Base-by-base conservation (phyloP, 345 rosid genomes). In the Salix purpurea region DNA sequence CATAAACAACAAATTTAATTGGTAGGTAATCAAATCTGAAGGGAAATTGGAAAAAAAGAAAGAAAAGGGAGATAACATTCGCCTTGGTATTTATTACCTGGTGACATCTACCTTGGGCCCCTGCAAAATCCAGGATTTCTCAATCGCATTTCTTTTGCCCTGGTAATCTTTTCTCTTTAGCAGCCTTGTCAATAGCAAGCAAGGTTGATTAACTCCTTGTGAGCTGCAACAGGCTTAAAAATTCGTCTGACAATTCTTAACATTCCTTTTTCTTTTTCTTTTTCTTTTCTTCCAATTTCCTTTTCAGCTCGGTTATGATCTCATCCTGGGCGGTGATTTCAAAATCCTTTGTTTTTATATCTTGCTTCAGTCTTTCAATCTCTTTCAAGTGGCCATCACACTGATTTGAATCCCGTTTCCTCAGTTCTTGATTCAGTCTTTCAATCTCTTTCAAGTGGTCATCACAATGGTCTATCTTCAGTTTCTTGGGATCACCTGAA, bases 281-380 rank as follows among this genome's bases (percentile, higher is more conserved):
- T 58, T 75, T 83, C 71, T 6, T 26, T 13, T 62, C 79, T 46
- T 50, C 40, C 72, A 82, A 60, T 68, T 87, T 78, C 82, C 62
- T 48, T 70, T 74, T 82, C 34, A 89, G 91, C n/a, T 77, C 61
- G 5, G 69, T 65, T 56, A 90, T 86, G 19, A 83, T 89, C 89
- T 83, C 85, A 74, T 89, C 89, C 84, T 80, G 89, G 23, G 67
- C 44, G 26, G 66, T 21, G 28, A 90, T 67, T 79, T 84, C 79
- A 64, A 77, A 60, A 39, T 86, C 91, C 70, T 84, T 87, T 44
- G 82, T 66, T 70, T 70, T 85, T 72, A 92, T 78, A 75, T 89
- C 82, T 79, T 80, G 82, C 83, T 88, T 88, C 79, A 88, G 76
- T 30, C 56, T 83, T 72, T 87, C 90, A 14, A 89, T 89, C 81